These are phyloP conservation scores for Trichoderma lentiforme DNA, from an alignment of 2,329 filamentous ascomycete genomes.

Conservation along the genomic window DNA sequence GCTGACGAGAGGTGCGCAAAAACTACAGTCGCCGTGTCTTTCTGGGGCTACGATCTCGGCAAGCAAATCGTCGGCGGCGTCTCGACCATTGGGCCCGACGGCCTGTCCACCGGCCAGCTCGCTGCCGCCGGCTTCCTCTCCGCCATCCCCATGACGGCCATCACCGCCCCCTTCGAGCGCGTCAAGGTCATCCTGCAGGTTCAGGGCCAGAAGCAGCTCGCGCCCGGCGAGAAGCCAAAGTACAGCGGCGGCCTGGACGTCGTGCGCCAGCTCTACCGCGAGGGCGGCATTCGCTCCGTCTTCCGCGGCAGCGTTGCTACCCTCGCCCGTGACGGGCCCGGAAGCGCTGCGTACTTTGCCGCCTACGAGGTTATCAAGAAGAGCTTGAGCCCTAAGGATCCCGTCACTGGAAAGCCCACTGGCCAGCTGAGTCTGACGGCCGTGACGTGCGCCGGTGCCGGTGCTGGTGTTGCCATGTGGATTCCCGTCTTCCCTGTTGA, in stretches of 20 bases:
- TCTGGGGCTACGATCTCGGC: conserved; percentile 92
- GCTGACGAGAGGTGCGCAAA: neutral
- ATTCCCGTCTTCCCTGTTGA: conserved; percentile 97
- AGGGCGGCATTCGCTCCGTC: conserved; percentile 85
- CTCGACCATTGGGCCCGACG: conserved; percentile 62
- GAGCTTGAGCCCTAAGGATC: conserved; percentile 76
- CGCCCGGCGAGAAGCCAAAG: conserved; percentile 86
- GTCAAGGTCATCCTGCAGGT: conserved; percentile 98
- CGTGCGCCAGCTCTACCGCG: conserved; percentile 85
- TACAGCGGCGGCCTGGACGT: conserved; percentile 88
- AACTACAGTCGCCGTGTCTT: conserved; percentile 60
- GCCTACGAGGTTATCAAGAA: conserved; percentile 97
- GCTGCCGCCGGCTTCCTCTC: conserved; percentile 95
- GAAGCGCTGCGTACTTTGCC: conserved; percentile 92
- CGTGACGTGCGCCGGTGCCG: conserved; percentile 81
- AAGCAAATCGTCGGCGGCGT: conserved; percentile 77
- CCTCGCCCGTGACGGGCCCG: conserved; percentile 87
- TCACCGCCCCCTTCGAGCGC: conserved; percentile 98
- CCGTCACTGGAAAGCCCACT: conserved; percentile 63
- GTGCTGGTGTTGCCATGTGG: conserved; percentile 97
- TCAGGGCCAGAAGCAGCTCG: conserved; percentile 86
- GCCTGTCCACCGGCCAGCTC: conserved; percentile 82
- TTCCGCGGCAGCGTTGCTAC: conserved; percentile 91
- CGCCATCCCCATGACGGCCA: conserved; percentile 93
- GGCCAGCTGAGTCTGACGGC: conserved; percentile 79